Conservation (phyloP, 1,284 basidiomycete species). For the Schizophyllum commune region DNA sequence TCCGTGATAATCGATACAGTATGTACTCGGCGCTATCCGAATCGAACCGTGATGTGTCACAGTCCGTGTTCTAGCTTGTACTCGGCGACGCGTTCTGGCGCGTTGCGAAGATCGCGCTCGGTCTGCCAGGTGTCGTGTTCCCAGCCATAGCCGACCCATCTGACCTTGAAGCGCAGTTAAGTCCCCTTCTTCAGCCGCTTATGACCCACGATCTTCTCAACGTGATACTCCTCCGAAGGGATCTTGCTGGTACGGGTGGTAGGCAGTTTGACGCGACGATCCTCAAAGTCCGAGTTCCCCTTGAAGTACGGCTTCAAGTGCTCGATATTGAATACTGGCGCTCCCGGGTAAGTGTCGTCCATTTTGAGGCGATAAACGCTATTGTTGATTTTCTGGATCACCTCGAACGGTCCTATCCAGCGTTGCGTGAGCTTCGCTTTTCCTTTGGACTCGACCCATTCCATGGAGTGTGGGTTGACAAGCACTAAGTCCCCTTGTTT, state of each 20-base stretch:
- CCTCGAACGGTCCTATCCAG: slow-evolving; percentile 24
- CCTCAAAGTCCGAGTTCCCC: no score
- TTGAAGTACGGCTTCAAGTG: slow-evolving; percentile 18
- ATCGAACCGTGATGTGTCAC: no score
- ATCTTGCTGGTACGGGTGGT: no score
- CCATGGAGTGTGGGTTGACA: slow-evolving; percentile 22
- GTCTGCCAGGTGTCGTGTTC: slow-evolving; percentile 7
- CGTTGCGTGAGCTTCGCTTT: slow-evolving; percentile 22
- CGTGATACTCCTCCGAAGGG: no score
- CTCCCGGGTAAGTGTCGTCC: slow-evolving; percentile 17
- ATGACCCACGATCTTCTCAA: no score
- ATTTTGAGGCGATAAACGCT: slow-evolving; percentile 20
- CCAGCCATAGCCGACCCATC: slow-evolving; percentile 17
- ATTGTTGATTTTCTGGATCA: slow-evolving; percentile 19
- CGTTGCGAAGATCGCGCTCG: no score
- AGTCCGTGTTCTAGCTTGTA: no score
- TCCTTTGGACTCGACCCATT: slow-evolving; percentile 18
- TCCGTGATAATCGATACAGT: no score
- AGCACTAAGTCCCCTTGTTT: slow-evolving; percentile 19
- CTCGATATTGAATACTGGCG: slow-evolving; percentile 22
- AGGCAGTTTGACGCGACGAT: no score
- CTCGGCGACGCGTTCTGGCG: no score
- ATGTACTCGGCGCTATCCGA: no score
- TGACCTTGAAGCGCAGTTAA: slow-evolving; percentile 5
- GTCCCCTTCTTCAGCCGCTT: no score